Base-by-base conservation (phyloP, 1,139 yeast genomes). In the Lodderomyces parapsilosis region DNA sequence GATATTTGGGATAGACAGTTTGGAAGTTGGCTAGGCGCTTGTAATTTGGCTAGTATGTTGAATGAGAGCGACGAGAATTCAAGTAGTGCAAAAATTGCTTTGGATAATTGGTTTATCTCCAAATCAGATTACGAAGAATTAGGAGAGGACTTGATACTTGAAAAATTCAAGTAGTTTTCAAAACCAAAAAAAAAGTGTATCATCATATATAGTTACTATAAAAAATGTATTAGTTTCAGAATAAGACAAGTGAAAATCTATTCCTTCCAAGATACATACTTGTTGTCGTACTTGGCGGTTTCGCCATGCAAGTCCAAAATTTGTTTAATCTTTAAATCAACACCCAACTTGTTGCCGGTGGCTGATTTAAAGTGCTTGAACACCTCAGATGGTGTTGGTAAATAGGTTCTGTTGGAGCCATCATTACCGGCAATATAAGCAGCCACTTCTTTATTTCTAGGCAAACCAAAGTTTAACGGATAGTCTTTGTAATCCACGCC, bases 401-500 rank as follows among this genome's bases (percentile, higher is more conserved):
- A 80, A 61, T 76, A 81, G 31, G 82, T 71, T 55, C 87, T 74
- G 52, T 78, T 75, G 13, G 83, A 71, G 25, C 79, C 81, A 55
- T 81, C 87, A 49, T 72, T 74, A 20, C 91, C 91, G 39, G 80
- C 79, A 41, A 86, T 78, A 60, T 73, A 86, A 43, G 68, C 66
- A 53, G 76, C 74, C 46, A 81, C 72, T 46, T 80, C 83, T 41
- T 58, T 52, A 62, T 83, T 86, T 11, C 78, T 70, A 41, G 98
- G 98, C 51, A 93, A 74, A 28, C 96, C 96, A 74, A 80, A 86
- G 56, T 78, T 74, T 65, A 77, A 80, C 27, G 96, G 96, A 60
- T 91, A 86, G 41, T 75, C 63, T 36, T 64, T 63, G 66, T 76
- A 88, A 53, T 83, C 78, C 42, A 74, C 65, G 39, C 78, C 74